Evolutionary conservation across 176 grass and related monocot species (phyloP).

Genomic region (Puccinellia tenuiflora): DNA sequence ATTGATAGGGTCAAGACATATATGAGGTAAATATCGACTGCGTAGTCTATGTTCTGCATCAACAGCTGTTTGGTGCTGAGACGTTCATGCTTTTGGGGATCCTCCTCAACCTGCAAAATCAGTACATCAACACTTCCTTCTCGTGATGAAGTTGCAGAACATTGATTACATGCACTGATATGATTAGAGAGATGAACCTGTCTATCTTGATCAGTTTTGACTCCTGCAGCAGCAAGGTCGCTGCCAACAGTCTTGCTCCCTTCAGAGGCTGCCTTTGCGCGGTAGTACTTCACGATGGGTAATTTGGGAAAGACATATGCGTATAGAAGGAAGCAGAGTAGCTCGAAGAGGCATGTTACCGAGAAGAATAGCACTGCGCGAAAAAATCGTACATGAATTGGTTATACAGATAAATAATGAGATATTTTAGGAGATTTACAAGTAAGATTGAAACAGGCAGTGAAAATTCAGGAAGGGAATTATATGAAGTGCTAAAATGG

Average conservation of each 20-base stretch:
- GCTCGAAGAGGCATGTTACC: constrained; percentile 60
- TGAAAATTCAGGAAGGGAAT: background rate
- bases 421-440: background rate
- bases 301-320: constrained; percentile 77
- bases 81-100: constrained; percentile 55
- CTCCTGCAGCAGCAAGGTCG: constrained; percentile 59
- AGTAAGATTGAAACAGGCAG: background rate
- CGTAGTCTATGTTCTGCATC: constrained; percentile 71
- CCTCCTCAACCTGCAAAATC: constrained; percentile 55
- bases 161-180: background rate
- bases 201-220: constrained; percentile 14
- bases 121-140: background rate
- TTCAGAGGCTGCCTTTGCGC: constrained; percentile 57
- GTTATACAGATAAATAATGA: background rate
- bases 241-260: constrained; percentile 55
- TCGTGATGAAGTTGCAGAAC: background rate
- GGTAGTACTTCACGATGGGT: constrained; percentile 79
- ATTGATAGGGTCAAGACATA: constrained; percentile 88
- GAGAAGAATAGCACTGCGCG: constrained; percentile 63
- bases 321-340: constrained; percentile 64
- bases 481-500: background rate
- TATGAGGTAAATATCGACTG: constrained; percentile 57
- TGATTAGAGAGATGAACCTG: constrained; percentile 2
- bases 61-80: constrained; percentile 68
- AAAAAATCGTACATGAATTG: background rate